phyloP scores from a whole-genome alignment of 352 stramenopile species.

The Phytophthora vignae region DNA sequence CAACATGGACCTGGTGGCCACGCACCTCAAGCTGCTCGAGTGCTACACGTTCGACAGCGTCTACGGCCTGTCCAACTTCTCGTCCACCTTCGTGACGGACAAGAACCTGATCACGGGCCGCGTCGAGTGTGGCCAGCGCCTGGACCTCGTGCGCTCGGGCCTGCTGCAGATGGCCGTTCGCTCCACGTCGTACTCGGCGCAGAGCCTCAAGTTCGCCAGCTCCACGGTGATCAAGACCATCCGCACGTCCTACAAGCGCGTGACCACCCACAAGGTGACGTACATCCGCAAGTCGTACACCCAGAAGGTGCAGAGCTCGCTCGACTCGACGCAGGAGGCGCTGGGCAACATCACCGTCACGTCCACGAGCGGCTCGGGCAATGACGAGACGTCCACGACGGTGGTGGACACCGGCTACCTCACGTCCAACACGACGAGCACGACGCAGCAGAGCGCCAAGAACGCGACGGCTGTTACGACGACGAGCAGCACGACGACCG shows the following conservation, averaged over 20 bases:
- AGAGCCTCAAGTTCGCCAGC: conserved; percentile 56
- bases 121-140: conserved; percentile 54
- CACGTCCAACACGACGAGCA: conserved; percentile 41
- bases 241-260: conserved; percentile 44
- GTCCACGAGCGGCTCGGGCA: conserved; percentile 28
- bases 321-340: conserved; percentile 35
- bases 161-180: conserved; percentile 54
- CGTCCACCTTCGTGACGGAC: conserved; percentile 58
- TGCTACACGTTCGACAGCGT: conserved; percentile 67
- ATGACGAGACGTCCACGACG: conserved; percentile 31
- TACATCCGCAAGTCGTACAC: conserved; percentile 52
- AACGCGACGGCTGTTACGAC: conserved; percentile 30
- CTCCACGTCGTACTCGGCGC: conserved; percentile 51
- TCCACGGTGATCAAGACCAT: conserved; percentile 53
- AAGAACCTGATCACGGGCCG: conserved; percentile 59
- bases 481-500: conserved; percentile 35
- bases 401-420: conserved; percentile 43
- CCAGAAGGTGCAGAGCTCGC: conserved; percentile 38
- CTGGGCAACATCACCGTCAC: conserved; percentile 41
- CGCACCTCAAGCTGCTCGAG: conserved; percentile 71
- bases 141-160: conserved; percentile 59
- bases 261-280: conserved; percentile 40
- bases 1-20: conserved; percentile 64
- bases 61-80: conserved; percentile 58
- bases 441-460: conserved; percentile 25